Percentiles rank a stretch among this genome's conserved stretches.
Evolutionary conservation across 139 green algal genomes (phyloP).

Genomic region (Zygnema circumcarinatum): DNA sequence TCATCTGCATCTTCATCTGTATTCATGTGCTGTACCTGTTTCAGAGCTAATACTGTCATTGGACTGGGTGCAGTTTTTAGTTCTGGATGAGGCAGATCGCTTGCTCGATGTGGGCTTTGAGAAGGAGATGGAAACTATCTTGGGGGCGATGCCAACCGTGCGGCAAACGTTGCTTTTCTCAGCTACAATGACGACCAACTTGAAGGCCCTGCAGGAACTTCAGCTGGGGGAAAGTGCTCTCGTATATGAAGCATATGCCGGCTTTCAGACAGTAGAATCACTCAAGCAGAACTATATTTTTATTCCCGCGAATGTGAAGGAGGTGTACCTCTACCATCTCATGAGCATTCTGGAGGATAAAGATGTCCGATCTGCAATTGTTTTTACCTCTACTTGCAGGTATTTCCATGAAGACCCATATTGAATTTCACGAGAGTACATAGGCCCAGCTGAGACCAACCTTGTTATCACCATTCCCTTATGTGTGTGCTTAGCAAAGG

Average conservation of each 20-base stretch:
- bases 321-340: conserved; percentile 94
- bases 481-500: too few relatives aligned
- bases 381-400: conserved; percentile 88
- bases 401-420: conserved; percentile 8
- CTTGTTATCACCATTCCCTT: too few relatives aligned
- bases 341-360: conserved; percentile 70
- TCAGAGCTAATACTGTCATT: too few relatives aligned
- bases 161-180: conserved; percentile 95
- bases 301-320: conserved; percentile 92
- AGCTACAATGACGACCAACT: conserved; percentile 86
- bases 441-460: too few relatives aligned
- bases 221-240: neutral
- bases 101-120: conserved; percentile 90
- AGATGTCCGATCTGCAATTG: conserved; percentile 81
- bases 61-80: conserved; percentile 85
- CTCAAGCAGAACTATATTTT: conserved; percentile 93
- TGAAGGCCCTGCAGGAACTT: conserved; percentile 37
- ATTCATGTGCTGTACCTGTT: too few relatives aligned
- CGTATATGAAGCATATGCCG: conserved; percentile 82
- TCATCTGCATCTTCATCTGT: too few relatives aligned
- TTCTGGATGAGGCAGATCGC: conserved; percentile 95
- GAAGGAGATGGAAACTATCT: conserved; percentile 67
- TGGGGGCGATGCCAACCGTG: conserved; percentile 51
- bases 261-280: conserved; percentile 78
- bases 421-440: too few relatives aligned